phyloP scores from a whole-genome alignment of 1,284 basidiomycete species.

The Singerocomus inundabilis region DNA sequence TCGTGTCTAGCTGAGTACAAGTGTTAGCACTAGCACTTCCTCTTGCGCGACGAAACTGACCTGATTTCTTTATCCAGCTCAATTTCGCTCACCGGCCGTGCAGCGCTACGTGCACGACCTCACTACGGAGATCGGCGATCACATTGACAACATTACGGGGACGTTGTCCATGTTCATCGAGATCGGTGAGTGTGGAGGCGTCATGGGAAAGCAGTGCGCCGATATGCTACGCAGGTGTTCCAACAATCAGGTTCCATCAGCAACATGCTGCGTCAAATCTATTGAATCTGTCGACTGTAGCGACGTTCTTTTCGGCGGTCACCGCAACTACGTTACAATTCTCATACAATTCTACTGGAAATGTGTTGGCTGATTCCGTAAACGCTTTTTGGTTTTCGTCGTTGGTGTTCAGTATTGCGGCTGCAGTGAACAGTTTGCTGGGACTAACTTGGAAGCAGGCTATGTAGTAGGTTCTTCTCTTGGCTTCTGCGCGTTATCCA shows the following conservation, averaged over 20 bases:
- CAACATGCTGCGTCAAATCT: constrained; percentile 52
- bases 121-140: constrained; percentile 51
- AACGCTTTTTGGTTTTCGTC: constrained; percentile 64
- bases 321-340: constrained; percentile 56
- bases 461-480: constrained; percentile 49
- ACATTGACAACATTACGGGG: constrained; percentile 51
- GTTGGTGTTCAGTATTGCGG: constrained; percentile 58
- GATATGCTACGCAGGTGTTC: constrained; percentile 46
- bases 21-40: constrained; percentile 23
- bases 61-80: constrained; percentile 34
- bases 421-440: constrained; percentile 58
- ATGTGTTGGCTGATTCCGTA: constrained; percentile 40
- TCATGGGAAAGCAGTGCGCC: constrained; percentile 16
- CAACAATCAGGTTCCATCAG: constrained; percentile 60
- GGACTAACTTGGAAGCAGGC: constrained; percentile 61
- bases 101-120: constrained; percentile 56
- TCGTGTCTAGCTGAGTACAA: constrained; percentile 36
- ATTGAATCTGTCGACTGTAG: constrained; percentile 55
- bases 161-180: constrained; percentile 53
- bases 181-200: constrained; percentile 42
- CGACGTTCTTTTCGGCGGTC: constrained; percentile 62
- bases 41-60: constrained; percentile 12
- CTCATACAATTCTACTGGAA: constrained; percentile 37
- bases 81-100: constrained; percentile 53
- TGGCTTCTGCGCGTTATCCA: constrained; percentile 10